These are phyloP conservation scores for Podospora australis DNA, from an alignment of 495 filamentous ascomycete species.

Conservation along the genomic window DNA sequence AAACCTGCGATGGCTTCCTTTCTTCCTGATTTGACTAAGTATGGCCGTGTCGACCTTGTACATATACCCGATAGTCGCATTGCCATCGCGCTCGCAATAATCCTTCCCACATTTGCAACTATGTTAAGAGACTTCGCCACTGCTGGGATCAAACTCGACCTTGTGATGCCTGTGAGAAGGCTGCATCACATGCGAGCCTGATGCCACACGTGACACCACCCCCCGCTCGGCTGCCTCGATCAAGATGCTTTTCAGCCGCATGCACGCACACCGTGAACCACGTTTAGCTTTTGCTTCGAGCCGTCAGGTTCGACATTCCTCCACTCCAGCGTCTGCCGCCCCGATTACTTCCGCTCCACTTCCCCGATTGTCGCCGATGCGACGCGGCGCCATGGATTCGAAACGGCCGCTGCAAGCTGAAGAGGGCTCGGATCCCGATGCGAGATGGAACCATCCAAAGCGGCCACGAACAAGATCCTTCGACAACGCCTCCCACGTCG, in stretches of 20 bases:
- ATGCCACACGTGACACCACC: too few species aligned
- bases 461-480: neutral
- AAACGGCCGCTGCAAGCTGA: neutral
- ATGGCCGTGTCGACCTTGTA: too few species aligned
- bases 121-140: slow-evolving; percentile 53
- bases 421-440: neutral
- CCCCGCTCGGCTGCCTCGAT: too few species aligned
- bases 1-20: too few species aligned
- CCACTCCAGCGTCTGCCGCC: too few species aligned
- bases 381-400: neutral
- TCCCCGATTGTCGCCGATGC: neutral
- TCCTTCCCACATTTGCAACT: slow-evolving; percentile 54
- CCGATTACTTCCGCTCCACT: neutral
- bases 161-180: slow-evolving; percentile 43
- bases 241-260: too few species aligned
- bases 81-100: slow-evolving; percentile 68
- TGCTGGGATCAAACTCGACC: slow-evolving; percentile 45
- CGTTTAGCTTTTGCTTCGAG: too few species aligned
- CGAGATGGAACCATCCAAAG: slow-evolving; percentile 1
- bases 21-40: too few species aligned
- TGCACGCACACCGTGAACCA: too few species aligned
- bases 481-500: slow-evolving; percentile 1
- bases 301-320: too few species aligned
- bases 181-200: too few species aligned
- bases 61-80: too few species aligned